These are phyloP conservation scores for Actinomucor elegans DNA, from an alignment of 371 early-diverging fungal genomes.

Conservation along the genomic window DNA sequence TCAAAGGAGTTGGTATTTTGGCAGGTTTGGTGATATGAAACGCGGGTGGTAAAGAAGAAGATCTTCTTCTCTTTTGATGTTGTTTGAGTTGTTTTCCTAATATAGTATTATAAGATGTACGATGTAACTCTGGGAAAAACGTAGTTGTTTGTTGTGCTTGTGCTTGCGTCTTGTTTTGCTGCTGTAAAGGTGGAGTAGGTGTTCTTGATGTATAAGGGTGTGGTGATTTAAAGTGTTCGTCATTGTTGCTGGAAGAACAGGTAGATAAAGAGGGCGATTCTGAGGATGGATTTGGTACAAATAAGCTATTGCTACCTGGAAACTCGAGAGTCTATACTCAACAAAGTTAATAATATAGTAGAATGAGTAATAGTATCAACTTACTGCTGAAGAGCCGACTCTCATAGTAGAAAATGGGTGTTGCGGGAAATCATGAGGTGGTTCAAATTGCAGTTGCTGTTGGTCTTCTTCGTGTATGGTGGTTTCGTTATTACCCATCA, in stretches of 20 bases:
- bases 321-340: constrained; percentile 10
- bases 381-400: constrained; percentile 15
- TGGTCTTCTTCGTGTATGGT: constrained; percentile 22
- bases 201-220: not conserved
- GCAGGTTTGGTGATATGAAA: constrained; percentile 15
- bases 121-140: constrained; percentile 25
- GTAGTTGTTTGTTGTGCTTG: constrained; percentile 8
- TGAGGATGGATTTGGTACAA: not conserved
- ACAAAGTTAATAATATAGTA: not conserved
- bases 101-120: constrained; percentile 19
- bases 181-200: not conserved
- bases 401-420: not conserved
- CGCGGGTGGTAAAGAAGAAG: constrained; percentile 31
- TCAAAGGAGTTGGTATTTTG: constrained; percentile 16
- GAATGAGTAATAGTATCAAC: not conserved
- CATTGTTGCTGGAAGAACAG: not conserved
- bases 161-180: not conserved
- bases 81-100: constrained; percentile 23
- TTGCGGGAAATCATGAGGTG: not conserved
- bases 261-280: constrained; percentile 5
- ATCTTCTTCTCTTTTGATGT: constrained; percentile 29
- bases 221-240: constrained; percentile 8
- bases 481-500: constrained; percentile 4
- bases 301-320: not conserved
- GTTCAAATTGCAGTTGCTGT: not conserved